phyloP scores from a whole-genome alignment of 2,329 filamentous ascomycete genomes.

The Pyricularia grisea region DNA sequence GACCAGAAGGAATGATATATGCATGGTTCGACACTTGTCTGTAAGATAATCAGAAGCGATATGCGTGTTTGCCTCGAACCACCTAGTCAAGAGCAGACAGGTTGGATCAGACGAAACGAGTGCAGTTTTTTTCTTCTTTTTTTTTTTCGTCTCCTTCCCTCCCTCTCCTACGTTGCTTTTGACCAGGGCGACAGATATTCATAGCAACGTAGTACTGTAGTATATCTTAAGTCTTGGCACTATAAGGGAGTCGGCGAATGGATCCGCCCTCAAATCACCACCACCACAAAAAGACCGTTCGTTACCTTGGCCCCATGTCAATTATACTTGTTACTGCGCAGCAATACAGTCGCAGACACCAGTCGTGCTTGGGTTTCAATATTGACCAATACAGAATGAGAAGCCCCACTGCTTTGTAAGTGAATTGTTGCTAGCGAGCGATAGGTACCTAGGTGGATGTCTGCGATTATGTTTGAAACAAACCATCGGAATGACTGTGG shows the following conservation, averaged over 20 bases:
- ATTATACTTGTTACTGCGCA: too few species aligned
- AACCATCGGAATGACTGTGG: background rate
- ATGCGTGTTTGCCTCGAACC: background rate
- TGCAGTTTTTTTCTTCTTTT: background rate
- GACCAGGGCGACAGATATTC: background rate
- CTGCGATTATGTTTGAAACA: background rate
- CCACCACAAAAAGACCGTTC: background rate
- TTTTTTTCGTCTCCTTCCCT: too few species aligned
- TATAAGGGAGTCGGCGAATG: background rate
- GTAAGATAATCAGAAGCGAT: background rate
- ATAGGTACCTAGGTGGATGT: background rate
- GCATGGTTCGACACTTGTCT: background rate
- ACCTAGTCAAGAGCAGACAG: background rate
- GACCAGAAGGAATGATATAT: background rate
- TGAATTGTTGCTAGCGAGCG: background rate
- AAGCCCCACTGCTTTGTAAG: background rate
- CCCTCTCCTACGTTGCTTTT: background rate
- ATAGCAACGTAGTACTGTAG: background rate
- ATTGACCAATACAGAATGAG: background rate
- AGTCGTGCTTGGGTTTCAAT: background rate
- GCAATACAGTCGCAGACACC: background rate
- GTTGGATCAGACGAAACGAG: background rate
- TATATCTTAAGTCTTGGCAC: background rate
- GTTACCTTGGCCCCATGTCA: too few species aligned
- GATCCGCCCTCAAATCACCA: background rate